Evolutionary conservation across 2,329 filamentous ascomycete species (phyloP), one percentile per base, ranked within the genome.

Genomic region (Thermothelomyces thermophilus): DNA sequence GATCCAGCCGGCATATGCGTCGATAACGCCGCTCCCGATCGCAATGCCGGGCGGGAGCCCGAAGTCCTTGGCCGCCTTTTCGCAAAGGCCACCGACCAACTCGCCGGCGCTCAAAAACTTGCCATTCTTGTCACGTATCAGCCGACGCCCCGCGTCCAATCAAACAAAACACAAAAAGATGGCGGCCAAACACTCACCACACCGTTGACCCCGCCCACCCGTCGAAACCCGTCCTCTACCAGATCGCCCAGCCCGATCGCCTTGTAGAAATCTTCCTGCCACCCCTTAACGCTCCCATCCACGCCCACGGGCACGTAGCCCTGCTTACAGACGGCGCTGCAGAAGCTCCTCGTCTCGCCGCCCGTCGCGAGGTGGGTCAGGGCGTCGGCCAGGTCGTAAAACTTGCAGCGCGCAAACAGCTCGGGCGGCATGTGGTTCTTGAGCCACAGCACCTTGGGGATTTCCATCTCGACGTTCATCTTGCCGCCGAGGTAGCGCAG

Each of bases 391-490:
- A 98, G 71, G 64, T 98, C 93, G 68, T 95, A 98, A 66, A 98
- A 98, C 69, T 95, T 96, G 82, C 90, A 96, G 55, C 85, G 83
- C 49, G 84, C 83, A 62, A 97, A 98, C 14, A 93, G 75, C 62
- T 95, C 87, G 48, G 86, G 77, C 2, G 93, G 86, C 93, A 98
- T 97, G 71, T 97, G 81, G 70, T 95, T 95, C 78, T 97, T 97
- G 64, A 98, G 77, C 93, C 93, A 98, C 51, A 97, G 76, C 1
- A 96, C 88, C 72, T 98, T 98, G 56, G 93, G 93, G 49, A 98
- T 94, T 68, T 98, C 93, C 93, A 98, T 98, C 74, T 98, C 93
- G 58, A 96, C 91, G 66, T 89, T 95, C 93, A 98, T 98, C 66
- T 86, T 91, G 56, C 93, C 93, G 60, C 93, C 93, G 16, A 98